Conservation (phyloP, 2,329 filamentous ascomycete genomes). For the Aureobasidium sp. region DNA sequence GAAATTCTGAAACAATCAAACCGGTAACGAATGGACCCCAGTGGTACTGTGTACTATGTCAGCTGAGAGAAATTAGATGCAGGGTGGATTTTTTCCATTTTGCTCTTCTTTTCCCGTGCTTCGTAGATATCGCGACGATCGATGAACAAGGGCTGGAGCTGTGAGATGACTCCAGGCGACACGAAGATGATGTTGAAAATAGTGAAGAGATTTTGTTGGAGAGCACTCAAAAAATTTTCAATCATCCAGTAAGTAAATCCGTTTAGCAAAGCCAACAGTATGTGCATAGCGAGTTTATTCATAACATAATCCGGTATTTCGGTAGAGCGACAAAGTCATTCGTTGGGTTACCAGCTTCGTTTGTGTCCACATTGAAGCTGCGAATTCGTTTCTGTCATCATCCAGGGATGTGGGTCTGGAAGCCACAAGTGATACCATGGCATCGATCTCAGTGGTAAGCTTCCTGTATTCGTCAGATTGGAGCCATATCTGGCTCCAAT, state of each 20-base stretch:
- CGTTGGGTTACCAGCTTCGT: slow-evolving; percentile 79
- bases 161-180: not conserved
- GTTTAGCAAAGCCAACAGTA: slow-evolving; percentile 66
- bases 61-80: too few relatives aligned
- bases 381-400: slow-evolving; percentile 63
- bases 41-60: not conserved
- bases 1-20: slow-evolving; percentile 69
- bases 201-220: slow-evolving; percentile 30
- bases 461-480: slow-evolving; percentile 73
- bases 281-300: slow-evolving; percentile 86
- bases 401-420: slow-evolving; percentile 2
- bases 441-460: not conserved
- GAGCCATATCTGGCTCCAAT: slow-evolving; percentile 85
- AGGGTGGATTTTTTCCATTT: slow-evolving; percentile 41
- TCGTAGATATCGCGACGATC: slow-evolving; percentile 62
- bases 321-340: slow-evolving; percentile 81
- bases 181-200: slow-evolving; percentile 8
- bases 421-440: slow-evolving; percentile 27
- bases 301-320: slow-evolving; percentile 91
- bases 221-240: slow-evolving; percentile 30
- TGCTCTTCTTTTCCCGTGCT: slow-evolving; percentile 58
- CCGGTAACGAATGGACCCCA: not conserved
- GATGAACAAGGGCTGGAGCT: slow-evolving; percentile 51
- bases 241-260: slow-evolving; percentile 47
- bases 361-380: slow-evolving; percentile 79